These are phyloP conservation scores for Talaromyces wortmannii DNA, from an alignment of 495 filamentous ascomycete genomes.

Conservation along the genomic window DNA sequence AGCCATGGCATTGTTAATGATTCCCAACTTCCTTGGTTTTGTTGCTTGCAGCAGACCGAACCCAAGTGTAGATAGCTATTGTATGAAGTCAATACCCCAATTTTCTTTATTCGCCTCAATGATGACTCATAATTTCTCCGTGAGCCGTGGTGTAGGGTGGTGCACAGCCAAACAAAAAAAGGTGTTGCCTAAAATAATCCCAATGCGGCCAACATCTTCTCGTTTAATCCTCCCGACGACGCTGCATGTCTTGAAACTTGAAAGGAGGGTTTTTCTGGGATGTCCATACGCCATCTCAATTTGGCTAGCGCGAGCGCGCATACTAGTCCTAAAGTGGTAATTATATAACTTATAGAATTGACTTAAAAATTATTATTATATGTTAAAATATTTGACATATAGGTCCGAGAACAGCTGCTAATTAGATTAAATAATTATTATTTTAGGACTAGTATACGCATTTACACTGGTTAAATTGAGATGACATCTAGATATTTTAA, in stretches of 20 bases:
- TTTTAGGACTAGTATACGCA: background rate
- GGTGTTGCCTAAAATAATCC: background rate
- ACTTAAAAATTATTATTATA: no score
- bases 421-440: background rate
- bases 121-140: background rate
- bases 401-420: no score
- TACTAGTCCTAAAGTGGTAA: no score
- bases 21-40: background rate
- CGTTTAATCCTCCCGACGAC: no score
- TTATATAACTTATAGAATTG: no score
- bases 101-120: background rate
- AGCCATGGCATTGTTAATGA: background rate
- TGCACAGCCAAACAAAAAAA: background rate
- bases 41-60: background rate
- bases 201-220: background rate
- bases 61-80: background rate
- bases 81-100: background rate
- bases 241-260: no score
- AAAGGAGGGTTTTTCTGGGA: no score
- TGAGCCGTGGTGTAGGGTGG: background rate
- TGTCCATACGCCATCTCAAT: no score
- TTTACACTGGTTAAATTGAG: background rate
- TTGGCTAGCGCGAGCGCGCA: no score
- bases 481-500: no score
- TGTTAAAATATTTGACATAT: no score